Evolutionary conservation across 2,329 filamentous ascomycete genomes (phyloP), one percentile per base, ranked within the genome.

Genomic region (Teratosphaeria zuluensis): DNA sequence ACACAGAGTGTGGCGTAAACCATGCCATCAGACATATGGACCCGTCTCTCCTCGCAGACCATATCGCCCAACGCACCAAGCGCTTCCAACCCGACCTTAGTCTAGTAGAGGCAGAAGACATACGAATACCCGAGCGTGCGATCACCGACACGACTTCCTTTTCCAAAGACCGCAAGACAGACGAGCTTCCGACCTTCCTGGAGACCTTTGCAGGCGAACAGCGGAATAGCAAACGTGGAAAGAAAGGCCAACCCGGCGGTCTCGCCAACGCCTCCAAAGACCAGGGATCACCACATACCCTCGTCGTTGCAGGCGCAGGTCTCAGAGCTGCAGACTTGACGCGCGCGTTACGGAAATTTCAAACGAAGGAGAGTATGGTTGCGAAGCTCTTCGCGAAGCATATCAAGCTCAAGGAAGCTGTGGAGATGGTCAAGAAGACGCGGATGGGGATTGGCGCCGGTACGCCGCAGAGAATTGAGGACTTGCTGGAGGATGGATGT

Each of bases 331-430:
- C 92, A 16, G 89, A 97, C 69, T 76, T 96, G 53, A 86, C 88
- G 31, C 88, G 89, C 67, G 81, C 84, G 2, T 77, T 95, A 63
- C 83, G 90, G 54, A 85, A 85, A 64, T 92, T 94, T 66, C 89
- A 92, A 70, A 86, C 81, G 56, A 90, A 94, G 72, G 85, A 90
- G 8, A 84, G 82, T 55, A 81, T 84, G 53, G 86, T 99, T 1
- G 88, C 89, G 1, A 99, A 99, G 74, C 78, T 99, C 70, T 99
- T 99, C 73, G 92, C 94, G 33, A 99, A 99, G 74, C 94, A 99
- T 73, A 95, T 99, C 78, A 99, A 99, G 76, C 75, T 99, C 11
- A 84, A 89, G 56, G 92, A 97, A 67, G 89, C 92, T 35, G 84
- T 92, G 56, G 80, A 87, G 60, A 89, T 88, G 70, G 83, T 95